phyloP scores from a whole-genome alignment of 768 basidiomycete genomes.

The Boletus speciosus region DNA sequence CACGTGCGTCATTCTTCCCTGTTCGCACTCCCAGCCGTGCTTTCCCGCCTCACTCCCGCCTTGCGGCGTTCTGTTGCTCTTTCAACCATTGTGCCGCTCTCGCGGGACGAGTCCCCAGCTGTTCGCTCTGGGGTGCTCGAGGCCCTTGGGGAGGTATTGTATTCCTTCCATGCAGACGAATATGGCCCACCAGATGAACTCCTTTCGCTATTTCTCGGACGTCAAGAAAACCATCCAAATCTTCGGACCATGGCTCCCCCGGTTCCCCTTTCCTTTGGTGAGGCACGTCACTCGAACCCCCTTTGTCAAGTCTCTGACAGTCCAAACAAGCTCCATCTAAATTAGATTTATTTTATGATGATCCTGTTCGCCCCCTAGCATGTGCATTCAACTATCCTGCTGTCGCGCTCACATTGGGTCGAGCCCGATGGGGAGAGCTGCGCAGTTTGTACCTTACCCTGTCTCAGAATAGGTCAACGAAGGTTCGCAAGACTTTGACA shows the following conservation, averaged over 20 bases:
- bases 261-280: slow-evolving; percentile 15
- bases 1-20: slow-evolving; percentile 87
- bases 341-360: slow-evolving; percentile 50
- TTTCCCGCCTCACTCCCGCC: slow-evolving; percentile 56
- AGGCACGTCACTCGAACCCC: slow-evolving; percentile 1
- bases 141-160: slow-evolving; percentile 83
- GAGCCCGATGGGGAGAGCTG: slow-evolving; percentile 68
- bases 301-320: slow-evolving; percentile 3
- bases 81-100: slow-evolving; percentile 59
- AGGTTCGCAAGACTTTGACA: slow-evolving; percentile 76
- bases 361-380: slow-evolving; percentile 70
- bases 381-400: slow-evolving; percentile 93
- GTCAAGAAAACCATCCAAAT: slow-evolving; percentile 39
- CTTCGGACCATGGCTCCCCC: slow-evolving; percentile 25
- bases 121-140: slow-evolving; percentile 83
- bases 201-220: slow-evolving; percentile 72
- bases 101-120: slow-evolving; percentile 55
- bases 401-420: slow-evolving; percentile 79
- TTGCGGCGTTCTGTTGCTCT: slow-evolving; percentile 64
- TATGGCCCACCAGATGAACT: slow-evolving; percentile 71
- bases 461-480: slow-evolving; percentile 52
- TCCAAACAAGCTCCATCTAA: slow-evolving; percentile 20
- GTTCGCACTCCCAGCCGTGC: slow-evolving; percentile 79
- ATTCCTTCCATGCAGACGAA: slow-evolving; percentile 66
- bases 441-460: slow-evolving; percentile 65